Evolutionary conservation across 768 basidiomycete species (phyloP), one percentile per base, ranked within the genome.

Genomic region (Clitopilus passeckerianus): DNA sequence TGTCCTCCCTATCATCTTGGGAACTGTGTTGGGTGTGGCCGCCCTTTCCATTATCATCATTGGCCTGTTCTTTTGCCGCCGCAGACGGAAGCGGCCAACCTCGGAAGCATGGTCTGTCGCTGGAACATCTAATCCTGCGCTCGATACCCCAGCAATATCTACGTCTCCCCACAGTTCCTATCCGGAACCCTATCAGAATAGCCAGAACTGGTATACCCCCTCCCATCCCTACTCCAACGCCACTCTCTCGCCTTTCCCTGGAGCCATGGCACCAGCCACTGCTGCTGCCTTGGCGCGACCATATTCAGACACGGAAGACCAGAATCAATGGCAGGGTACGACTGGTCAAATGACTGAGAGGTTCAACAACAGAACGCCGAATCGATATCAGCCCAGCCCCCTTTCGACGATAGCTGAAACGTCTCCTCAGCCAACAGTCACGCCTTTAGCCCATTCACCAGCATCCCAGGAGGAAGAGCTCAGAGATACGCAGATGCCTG

Each of bases 71-170:
- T 73, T 72, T 59, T 71, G 63, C 60, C 57, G 61, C 53, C 65
- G 69, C 18, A 62, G 68, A 41, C 61, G 62, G 20, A 67, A 60
- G 41, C 64, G 74, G 44, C 71, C 75, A 0, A 57, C 59, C 7
- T 74, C 76, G 5, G 72, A 75, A 57, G 69, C 70, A 7, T 76
- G 76, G 75, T 71, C 73, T 1, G 60, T 73, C 44, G 65, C 66
- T 14, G 71, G 70, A n/a, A 56, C 50, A 41, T 56, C 63, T 2
- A 63, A 63, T 53, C 52, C 63, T 34, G 58, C 46, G 20, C 16
- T 23, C 12, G 37, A 41, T 41, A 41, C 37, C 12, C 7, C 46
- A 20, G 20, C 16, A 12, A 23, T 50, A n/a, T 50, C 46, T 2
- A 22, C 22, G 9, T 18, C 46, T 53, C 8, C 61, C 63, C 27